Base-by-base conservation (phyloP, 257 asterid species). In the Petunia secreta region DNA sequence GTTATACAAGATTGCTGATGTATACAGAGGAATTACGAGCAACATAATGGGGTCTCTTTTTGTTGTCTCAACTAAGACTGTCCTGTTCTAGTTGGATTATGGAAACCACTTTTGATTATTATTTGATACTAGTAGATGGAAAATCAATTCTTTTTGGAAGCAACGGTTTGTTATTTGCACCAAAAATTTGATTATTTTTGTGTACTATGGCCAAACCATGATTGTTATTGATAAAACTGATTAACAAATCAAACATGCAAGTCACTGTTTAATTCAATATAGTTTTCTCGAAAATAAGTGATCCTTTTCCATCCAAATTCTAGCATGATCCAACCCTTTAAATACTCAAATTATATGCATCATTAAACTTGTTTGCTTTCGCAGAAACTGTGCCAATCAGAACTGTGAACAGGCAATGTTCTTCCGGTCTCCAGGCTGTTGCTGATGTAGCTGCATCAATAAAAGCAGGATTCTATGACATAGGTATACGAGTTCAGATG, bases 351-450 rank as follows among this genome's bases (percentile, higher is more conserved):
- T 4, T 68, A 43, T 43, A 44, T 58, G 25, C 25, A 36, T 37
- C 38, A 38, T 38, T 77, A 50, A 67, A 43, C 40, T 62, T 78
- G 54, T 85, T 65, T 69, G 9, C 78, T 75, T 83, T 79, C 11
- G 38, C 89, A 94, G 98, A 92, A 55, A 77, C 86, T 68, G 98
- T 94, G 44, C 97, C 98, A 38, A 43, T 94, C 73, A 89, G 97
- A 90, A 94, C 98, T 5, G 98, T 92, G 84, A 94, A 94, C 82
- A 77, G 98, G 77, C 98, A 94, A 85, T 92, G 98, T 83, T 94
- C 97, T 15, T 94, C 97, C 80, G 97, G 98, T 80, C 94, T 94
- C 78, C 98, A 94, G 85, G 97, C 97, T 48, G 98, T 94, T 81
- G 97, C 97, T 78, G 98, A 94, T 86, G 97, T 94, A 3, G 97